Percentiles rank a stretch among this genome's conserved stretches.
Conservation (phyloP, 495 filamentous ascomycete genomes). For the Penicillium paradoxum region DNA sequence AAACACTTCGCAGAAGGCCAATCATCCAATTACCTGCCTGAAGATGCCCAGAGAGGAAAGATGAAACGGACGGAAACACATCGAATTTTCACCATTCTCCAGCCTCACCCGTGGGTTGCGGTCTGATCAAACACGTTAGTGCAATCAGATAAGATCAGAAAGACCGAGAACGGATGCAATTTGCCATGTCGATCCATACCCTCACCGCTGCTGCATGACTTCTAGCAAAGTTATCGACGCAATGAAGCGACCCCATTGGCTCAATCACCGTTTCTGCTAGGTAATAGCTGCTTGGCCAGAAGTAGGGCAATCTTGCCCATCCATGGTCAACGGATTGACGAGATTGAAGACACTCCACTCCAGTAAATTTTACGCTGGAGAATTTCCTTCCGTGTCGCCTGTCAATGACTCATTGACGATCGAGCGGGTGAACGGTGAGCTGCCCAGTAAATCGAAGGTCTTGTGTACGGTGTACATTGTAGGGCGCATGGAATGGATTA, state of each 20-base stretch:
- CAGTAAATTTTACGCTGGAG: background rate
- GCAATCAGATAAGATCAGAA: conserved; percentile 33
- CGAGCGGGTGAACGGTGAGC: conserved; percentile 1
- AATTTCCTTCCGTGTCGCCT: background rate
- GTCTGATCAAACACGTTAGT: conserved; percentile 14
- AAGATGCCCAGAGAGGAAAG: background rate
- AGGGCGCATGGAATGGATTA: background rate
- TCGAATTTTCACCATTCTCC: background rate
- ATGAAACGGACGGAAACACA: too few species aligned
- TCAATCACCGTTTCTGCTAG: conserved; percentile 17
- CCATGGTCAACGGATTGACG: conserved; percentile 17
- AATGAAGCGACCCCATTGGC: conserved; percentile 13
- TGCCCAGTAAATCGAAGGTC: background rate
- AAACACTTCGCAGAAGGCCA: background rate
- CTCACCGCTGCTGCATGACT: conserved; percentile 12
- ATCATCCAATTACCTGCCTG: background rate
- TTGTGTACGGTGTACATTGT: background rate
- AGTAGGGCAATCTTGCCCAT: conserved; percentile 6
- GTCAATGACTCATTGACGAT: conserved; percentile 2
- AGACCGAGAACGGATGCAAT: conserved; percentile 11
- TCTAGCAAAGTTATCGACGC: conserved; percentile 12
- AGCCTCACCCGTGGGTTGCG: conserved; percentile 11
- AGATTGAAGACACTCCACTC: conserved; percentile 11
- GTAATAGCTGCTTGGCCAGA: conserved; percentile 16
- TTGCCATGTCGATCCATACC: conserved; percentile 19